Evolutionary conservation across 2,329 filamentous ascomycete genomes (phyloP), one percentile per base, ranked within the genome.

Genomic region (Botrytis porri): DNA sequence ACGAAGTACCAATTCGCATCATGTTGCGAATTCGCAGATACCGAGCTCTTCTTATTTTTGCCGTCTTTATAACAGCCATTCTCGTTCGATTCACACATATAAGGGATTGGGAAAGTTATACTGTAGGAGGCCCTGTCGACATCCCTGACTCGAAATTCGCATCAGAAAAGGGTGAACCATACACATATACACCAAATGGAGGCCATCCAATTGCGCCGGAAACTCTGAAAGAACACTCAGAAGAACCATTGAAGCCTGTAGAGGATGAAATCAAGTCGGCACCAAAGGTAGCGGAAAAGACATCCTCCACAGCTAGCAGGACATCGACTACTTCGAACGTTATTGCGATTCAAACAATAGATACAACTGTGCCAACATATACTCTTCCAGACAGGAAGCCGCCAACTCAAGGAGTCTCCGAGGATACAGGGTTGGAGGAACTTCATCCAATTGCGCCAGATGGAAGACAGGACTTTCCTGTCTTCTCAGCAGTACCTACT

Each of bases 21-120:
- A 89, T 91, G 86, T 81, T 88, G 73, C 87, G 90, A 69, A 84
- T 87, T 75, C 82, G 90, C 77, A 85, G 89, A 79, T 90, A 90
- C 78, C 87, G 90, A 74, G 83, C 89, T 73, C 89, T 90, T 67
- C 69, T 78, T 35, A 60, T 75, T 25, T 74, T 78, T 74, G 77
- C 77, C 37, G 72, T 71, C 25, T 51, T 77, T 25, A 67, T 71
- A 35, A 74, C 75, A 25, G 35, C 75, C 16, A 61, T 78, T 43
- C 43, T 78, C n/a, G 29, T 77, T 70, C 74, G 76, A 45, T 74
- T 77, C 63, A 72, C 69, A 57, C 73, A 73, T 37, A 72, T 73
- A 39, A 63, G 70, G 39, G 66, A 77, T 61, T 76, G 75, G 76
- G 71, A 74, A 59, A 71, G 67, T 39, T 71, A 74, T 57, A 51